Conservation (phyloP, 331 rosid species). For the Quercus tomentella region DNA sequence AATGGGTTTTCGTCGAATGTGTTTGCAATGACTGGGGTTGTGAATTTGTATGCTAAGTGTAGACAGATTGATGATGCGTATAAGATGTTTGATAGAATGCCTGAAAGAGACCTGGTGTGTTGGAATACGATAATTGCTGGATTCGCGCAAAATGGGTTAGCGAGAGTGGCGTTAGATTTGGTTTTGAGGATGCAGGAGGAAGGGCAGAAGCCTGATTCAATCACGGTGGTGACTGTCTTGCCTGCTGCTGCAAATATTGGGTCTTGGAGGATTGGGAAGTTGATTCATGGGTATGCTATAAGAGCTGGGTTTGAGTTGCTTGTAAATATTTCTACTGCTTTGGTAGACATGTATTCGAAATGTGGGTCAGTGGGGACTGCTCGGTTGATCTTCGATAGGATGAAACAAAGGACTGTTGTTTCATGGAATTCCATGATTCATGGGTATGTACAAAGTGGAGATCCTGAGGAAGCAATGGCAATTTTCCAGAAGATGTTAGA, state of each 20-base stretch:
- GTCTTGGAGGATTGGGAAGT: constrained; percentile 59
- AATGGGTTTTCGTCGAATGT: constrained; percentile 61
- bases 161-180: constrained; percentile 47
- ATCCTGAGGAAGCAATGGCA: constrained; percentile 57
- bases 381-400: constrained; percentile 53
- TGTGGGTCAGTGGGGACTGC: constrained; percentile 59
- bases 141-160: constrained; percentile 74
- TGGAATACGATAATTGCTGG: constrained; percentile 84
- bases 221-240: constrained; percentile 74
- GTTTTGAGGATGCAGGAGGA: constrained; percentile 64
- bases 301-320: constrained; percentile 60
- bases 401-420: constrained; percentile 64
- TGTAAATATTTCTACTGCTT: constrained; percentile 64
- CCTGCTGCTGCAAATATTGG: constrained; percentile 83
- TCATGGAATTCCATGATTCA: constrained; percentile 90
- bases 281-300: constrained; percentile 62
- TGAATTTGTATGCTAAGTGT: constrained; percentile 71
- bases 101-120: constrained; percentile 68
- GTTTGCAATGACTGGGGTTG: constrained; percentile 81
- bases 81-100: constrained; percentile 91
- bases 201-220: constrained; percentile 64
- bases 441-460: constrained; percentile 68
- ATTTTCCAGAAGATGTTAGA: constrained; percentile 64
- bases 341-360: constrained; percentile 81
- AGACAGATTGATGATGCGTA: constrained; percentile 59